Evolutionary conservation across 2,329 filamentous ascomycete genomes (phyloP), one percentile per base, ranked within the genome.

Genomic region (Zymoseptoria crescenta): DNA sequence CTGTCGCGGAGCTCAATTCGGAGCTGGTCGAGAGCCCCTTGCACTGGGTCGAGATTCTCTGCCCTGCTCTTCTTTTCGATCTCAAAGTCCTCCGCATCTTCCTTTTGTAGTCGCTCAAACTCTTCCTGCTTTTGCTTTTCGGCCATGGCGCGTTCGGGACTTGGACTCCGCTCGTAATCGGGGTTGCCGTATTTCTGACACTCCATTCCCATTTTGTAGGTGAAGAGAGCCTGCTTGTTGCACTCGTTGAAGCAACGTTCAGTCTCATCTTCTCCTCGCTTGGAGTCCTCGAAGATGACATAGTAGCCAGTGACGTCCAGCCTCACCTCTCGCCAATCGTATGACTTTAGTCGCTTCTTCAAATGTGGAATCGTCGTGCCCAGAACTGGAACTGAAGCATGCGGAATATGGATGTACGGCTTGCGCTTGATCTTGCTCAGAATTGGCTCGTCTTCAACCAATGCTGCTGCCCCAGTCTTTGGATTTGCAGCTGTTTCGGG

Each of bases 141-240:
- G 13, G 74, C 76, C 54, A 76, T 70, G 9, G 76, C 75, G n/a
- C 77, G 75, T 64, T 80, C 78, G 8, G 79, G 79, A 63, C 77
- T 80, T 9, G 79, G 79, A 62, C 78, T 80, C 57, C 79, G 74
- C 64, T 83, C 80, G 67, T 86, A 85, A 64, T 83, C 79, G 10
- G 84, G 83, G 68, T 86, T 85, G 49, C 85, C 85, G 68, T 85
- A 85, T 62, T 82, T 80, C 64, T 88, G 87, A 58, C 91, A 86
- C 70, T 93, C 88, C 91, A 99, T 96, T 51, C 85, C 83, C 88
- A 99, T 93, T 61, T 83, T 81, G 67, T 97, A 97, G 1, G 88
- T 96, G 77, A 99, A 99, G 63, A 99, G 84, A 5, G 88, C 83
- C 50, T 87, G 87, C 72, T 88, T 87, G 71, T 96, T 87, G 65